phyloP scores from a whole-genome alignment of 129 eudicot genomes.

The Apium graveolens region DNA sequence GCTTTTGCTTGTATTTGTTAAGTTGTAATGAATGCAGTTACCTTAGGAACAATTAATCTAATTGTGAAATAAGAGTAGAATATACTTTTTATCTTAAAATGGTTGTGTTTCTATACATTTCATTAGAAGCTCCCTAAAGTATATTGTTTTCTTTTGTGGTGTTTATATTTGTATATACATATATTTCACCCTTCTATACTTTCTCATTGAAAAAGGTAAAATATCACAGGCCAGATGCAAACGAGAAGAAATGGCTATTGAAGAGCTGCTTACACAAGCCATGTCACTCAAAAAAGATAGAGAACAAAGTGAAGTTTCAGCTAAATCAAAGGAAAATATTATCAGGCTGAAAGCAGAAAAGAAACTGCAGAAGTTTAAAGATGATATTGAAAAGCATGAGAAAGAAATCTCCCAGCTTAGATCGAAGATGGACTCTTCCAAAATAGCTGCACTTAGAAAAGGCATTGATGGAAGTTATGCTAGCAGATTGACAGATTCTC shows the following conservation, averaged over 20 bases:
- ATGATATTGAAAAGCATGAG: constrained; percentile 59
- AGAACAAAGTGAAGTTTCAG: constrained; percentile 56
- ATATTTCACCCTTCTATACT: constrained; percentile 11
- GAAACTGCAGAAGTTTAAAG: constrained; percentile 57
- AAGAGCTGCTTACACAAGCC: constrained; percentile 48
- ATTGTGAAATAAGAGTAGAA: neutral
- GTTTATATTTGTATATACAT: neutral
- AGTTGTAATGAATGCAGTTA: neutral
- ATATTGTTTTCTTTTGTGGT: constrained; percentile 6
- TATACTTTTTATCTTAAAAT: neutral
- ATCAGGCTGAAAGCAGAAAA: constrained; percentile 51
- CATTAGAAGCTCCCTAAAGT: neutral
- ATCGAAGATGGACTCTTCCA: constrained; percentile 61
- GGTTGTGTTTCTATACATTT: neutral
- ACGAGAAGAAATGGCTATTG: constrained; percentile 58
- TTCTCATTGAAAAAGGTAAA: constrained; percentile 15
- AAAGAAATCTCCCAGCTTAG: constrained; percentile 63
- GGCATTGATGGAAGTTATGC: constrained; percentile 80
- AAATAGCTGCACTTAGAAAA: constrained; percentile 76
- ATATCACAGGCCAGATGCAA: constrained; percentile 59
- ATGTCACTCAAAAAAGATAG: constrained; percentile 39
- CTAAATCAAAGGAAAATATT: constrained; percentile 56
- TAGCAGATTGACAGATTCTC: constrained; percentile 34
- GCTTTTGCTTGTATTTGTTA: neutral
- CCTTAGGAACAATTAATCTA: neutral